Conservation (phyloP, 805 yeast genomes). For the Grigorovia humatica region DNA sequence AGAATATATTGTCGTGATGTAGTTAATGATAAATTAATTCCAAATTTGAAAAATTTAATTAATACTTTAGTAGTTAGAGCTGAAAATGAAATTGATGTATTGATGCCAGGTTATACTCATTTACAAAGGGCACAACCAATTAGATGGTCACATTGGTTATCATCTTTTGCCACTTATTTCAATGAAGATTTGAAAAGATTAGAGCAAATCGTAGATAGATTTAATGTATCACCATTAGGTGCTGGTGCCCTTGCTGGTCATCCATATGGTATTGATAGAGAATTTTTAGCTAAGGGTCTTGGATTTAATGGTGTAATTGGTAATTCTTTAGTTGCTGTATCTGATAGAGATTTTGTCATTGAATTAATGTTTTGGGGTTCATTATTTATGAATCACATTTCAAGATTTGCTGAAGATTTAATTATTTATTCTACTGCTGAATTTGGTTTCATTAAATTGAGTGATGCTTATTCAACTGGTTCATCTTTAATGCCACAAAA, state of each 20-base stretch:
- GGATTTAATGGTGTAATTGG: slow-evolving; percentile 86
- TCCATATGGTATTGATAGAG: slow-evolving; percentile 97
- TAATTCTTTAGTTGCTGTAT: slow-evolving; percentile 91
- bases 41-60: slow-evolving; percentile 52
- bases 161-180: slow-evolving; percentile 89
- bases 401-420: slow-evolving; percentile 89
- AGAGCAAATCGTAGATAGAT: slow-evolving; percentile 66
- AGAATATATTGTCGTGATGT: slow-evolving; percentile 82
- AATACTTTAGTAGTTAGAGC: slow-evolving; percentile 64
- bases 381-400: slow-evolving; percentile 88
- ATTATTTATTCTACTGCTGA: slow-evolving; percentile 96
- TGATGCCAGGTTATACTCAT: slow-evolving; percentile 99
- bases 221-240: slow-evolving; percentile 87
- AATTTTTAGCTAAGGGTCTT: slow-evolving; percentile 66
- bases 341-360: slow-evolving; percentile 95
- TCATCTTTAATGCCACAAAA: slow-evolving; percentile 98
- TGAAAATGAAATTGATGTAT: slow-evolving; percentile 71
- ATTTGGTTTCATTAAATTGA: slow-evolving; percentile 85
- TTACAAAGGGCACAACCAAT: slow-evolving; percentile 99
- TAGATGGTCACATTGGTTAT: slow-evolving; percentile 97
- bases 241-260: slow-evolving; percentile 98
- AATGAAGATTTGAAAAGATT: slow-evolving; percentile 83
- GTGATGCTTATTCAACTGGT: slow-evolving; percentile 98
- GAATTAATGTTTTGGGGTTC: slow-evolving; percentile 95
- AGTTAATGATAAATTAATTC: slow-evolving; percentile 45